These are phyloP conservation scores for Ceratocystis colombiana DNA, from an alignment of 2,329 filamentous ascomycete genomes.

Conservation along the genomic window DNA sequence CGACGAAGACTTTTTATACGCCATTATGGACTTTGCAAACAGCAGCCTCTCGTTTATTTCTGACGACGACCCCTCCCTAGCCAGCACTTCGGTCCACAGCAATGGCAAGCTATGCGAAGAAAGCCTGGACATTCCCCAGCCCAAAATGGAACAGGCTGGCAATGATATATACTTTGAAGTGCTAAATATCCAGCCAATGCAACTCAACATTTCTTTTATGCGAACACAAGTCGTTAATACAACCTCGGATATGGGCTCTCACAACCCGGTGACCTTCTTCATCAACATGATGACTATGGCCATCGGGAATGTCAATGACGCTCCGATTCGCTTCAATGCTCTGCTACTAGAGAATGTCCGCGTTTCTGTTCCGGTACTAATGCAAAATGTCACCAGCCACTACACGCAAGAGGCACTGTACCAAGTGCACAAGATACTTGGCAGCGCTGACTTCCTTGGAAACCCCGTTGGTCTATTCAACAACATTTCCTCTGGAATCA, in stretches of 20 bases:
- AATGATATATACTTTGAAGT: slow-evolving; percentile 98
- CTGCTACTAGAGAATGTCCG: slow-evolving; percentile 91
- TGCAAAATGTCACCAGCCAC: slow-evolving; percentile 81
- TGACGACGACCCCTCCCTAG: neutral
- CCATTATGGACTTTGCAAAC: slow-evolving; percentile 87
- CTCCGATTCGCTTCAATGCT: slow-evolving; percentile 84
- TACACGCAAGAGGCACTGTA: slow-evolving; percentile 95
- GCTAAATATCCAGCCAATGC: slow-evolving; percentile 94
- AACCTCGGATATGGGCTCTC: slow-evolving; percentile 82
- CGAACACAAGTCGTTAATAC: slow-evolving; percentile 93
- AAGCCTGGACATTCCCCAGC: slow-evolving; percentile 81
- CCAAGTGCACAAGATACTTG: slow-evolving; percentile 94
- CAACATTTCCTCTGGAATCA: slow-evolving; percentile 92
- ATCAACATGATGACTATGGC: slow-evolving; percentile 99
- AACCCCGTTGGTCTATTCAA: slow-evolving; percentile 98
- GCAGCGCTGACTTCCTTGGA: slow-evolving; percentile 92
- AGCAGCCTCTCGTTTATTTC: slow-evolving; percentile 59
- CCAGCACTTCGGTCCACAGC: neutral
- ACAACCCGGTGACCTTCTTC: slow-evolving; percentile 96
- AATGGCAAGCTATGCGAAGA: slow-evolving; percentile 85
- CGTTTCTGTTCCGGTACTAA: slow-evolving; percentile 72
- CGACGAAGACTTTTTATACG: slow-evolving; percentile 96
- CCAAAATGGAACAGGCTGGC: slow-evolving; percentile 68
- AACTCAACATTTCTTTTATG: slow-evolving; percentile 93
- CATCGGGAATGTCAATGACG: slow-evolving; percentile 97